These are phyloP conservation scores for Chlamydomonas reinhardtii DNA, from an alignment of 163 green algal genomes.

Conservation along the genomic window DNA sequence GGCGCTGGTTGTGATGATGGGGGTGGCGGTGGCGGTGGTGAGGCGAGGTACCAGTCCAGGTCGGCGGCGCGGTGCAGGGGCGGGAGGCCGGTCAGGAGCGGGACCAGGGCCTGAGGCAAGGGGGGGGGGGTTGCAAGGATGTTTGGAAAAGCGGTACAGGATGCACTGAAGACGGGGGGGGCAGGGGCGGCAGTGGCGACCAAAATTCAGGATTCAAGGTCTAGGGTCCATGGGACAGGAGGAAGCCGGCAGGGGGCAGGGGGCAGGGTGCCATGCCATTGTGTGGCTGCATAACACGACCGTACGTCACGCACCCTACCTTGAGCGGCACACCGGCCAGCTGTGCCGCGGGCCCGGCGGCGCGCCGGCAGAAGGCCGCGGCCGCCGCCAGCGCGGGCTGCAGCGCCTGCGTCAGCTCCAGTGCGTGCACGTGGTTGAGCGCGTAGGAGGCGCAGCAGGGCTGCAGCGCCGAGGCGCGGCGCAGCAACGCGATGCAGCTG, in stretches of 20 bases:
- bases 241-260: too few relatives aligned
- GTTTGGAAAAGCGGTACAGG: background rate
- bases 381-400: background rate
- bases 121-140: too few relatives aligned
- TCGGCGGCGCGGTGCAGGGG: background rate
- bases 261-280: too few relatives aligned
- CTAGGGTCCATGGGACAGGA: too few relatives aligned
- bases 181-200: too few relatives aligned
- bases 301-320: background rate
- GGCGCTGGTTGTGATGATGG: background rate
- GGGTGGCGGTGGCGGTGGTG: background rate
- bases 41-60: background rate
- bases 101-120: background rate
- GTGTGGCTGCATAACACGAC: too few relatives aligned
- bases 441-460: conserved; percentile 53
- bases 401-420: conserved; percentile 67
- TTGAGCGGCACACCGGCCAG: conserved; percentile 1
- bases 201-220: too few relatives aligned
- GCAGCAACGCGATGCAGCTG: conserved; percentile 23
- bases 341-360: too few relatives aligned
- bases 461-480: background rate
- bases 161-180: too few relatives aligned
- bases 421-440: conserved; percentile 68
- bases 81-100: conserved; percentile 6
- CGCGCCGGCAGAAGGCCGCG: background rate